Evolutionary conservation across 495 filamentous ascomycete species (phyloP), one percentile per base, ranked within the genome.

Genomic region (Xylaria intraflava): DNA sequence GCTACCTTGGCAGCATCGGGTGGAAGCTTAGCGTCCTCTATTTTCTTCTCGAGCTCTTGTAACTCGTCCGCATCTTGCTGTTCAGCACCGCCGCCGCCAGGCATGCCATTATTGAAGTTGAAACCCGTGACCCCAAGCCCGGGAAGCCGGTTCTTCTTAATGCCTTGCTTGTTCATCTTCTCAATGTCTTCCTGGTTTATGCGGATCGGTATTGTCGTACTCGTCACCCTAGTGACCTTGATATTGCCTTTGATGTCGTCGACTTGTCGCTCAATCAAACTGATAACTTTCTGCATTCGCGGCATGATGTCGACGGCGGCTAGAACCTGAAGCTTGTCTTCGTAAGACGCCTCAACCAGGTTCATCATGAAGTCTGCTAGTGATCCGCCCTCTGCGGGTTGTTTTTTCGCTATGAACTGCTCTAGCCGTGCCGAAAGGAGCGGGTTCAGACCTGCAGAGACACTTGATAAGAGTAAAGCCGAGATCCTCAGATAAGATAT

Each of bases 361-460:
- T 93, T 91, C 7, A 88, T 83, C 89, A 97, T 94, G 59, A 96
- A 96, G 65, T 99, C 94, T 7, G 93, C 93, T n/a, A 99, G 73
- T 7, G 79, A 75, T 6, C 92, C 93, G 4, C 93, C 90, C 51
- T 96, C 87, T 30, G 75, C 67, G 30, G 88, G 62, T 46, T 86
- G 84, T 55, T 91, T 91, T 65, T 80, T 83, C 1, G 78, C 77
- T 45, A 98, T 94, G 62, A 89, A 90, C 6, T 90, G 65, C 65
- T 96, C 89, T 12, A 97, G 79, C 41, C 89, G 83, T 20, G 90
- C 80, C 0, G 89, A 86, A 35, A 95, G 78, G n/a, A 92, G 73
- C 0, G 90, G 90, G 5, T 90, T 90, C 12, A 97, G 63, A 9
- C 81, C 78, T 29, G 79, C 75, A 12, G 77, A 73, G 22, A 78